These are phyloP conservation scores for Exophiala mesophila DNA, from an alignment of 2,329 filamentous ascomycete genomes.

Conservation along the genomic window DNA sequence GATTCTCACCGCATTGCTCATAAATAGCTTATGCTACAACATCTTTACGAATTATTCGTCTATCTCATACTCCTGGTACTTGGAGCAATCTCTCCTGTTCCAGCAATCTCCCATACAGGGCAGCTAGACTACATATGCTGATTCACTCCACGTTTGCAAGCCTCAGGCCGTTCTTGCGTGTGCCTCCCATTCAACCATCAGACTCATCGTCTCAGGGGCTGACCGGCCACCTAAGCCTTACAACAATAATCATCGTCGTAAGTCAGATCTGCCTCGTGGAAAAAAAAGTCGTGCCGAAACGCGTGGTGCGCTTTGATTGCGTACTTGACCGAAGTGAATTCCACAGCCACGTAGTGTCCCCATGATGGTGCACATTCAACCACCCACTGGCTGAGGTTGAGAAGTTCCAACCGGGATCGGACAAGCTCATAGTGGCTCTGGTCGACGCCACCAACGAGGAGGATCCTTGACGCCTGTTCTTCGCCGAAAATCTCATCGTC, in stretches of 20 bases:
- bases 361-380: conserved; percentile 18
- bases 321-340: conserved; percentile 23
- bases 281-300: background rate
- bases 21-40: no score
- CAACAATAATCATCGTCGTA: background rate
- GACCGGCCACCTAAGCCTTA: background rate
- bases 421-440: conserved; percentile 8
- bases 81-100: no score
- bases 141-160: no score
- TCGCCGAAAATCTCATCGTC: conserved; percentile 18
- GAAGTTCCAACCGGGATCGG: conserved; percentile 8
- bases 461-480: conserved; percentile 19
- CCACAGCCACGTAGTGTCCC: conserved; percentile 20
- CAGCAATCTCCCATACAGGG: no score
- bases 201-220: no score
- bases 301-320: conserved; percentile 15
- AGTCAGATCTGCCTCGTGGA: background rate
- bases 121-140: no score
- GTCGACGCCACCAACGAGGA: conserved; percentile 17
- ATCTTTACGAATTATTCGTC: no score
- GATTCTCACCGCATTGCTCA: no score
- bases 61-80: no score
- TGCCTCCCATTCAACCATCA: no score
- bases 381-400: conserved; percentile 8
- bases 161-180: no score